These are phyloP conservation scores for Herpetomonas samuelpessoai DNA, from an alignment of 208 protist genomes.

Conservation along the genomic window DNA sequence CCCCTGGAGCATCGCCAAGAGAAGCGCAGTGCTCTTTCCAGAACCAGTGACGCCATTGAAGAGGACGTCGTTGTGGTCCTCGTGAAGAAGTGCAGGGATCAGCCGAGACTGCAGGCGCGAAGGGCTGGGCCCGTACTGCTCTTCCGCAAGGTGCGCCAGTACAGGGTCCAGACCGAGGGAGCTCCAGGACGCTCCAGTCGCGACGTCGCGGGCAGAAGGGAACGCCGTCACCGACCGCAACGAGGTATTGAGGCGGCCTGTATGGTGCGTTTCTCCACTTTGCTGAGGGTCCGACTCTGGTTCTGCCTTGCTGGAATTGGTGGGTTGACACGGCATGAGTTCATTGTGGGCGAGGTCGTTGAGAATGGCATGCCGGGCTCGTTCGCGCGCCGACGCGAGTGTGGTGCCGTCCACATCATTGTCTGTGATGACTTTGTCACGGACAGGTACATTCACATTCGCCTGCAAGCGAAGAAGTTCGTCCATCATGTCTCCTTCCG, in stretches of 20 bases:
- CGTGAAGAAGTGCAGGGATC: conserved; percentile 64
- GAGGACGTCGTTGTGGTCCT: conserved; percentile 84
- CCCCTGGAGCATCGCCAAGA: conserved; percentile 68
- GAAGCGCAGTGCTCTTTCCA: conserved; percentile 74
- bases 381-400: conserved; percentile 49
- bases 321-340: conserved; percentile 2
- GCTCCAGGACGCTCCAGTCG: conserved; percentile 33
- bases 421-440: conserved; percentile 54
- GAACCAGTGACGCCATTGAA: conserved; percentile 80
- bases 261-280: no score
- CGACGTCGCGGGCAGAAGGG: conserved; percentile 33
- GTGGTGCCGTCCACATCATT: conserved; percentile 43
- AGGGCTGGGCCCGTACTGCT: conserved; percentile 40
- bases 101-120: conserved; percentile 72
- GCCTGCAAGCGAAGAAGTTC: conserved; percentile 21
- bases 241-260: no score
- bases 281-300: no score
- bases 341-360: conserved; percentile 42
- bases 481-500: not conserved
- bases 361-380: conserved; percentile 30
- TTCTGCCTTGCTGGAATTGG: conserved; percentile 5
- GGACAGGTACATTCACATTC: conserved; percentile 26
- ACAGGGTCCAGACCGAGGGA: conserved; percentile 56
- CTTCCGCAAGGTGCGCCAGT: conserved; percentile 28
- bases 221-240: not conserved